phyloP scores from a whole-genome alignment of 768 basidiomycete genomes.

The Tricholomella constricta region DNA sequence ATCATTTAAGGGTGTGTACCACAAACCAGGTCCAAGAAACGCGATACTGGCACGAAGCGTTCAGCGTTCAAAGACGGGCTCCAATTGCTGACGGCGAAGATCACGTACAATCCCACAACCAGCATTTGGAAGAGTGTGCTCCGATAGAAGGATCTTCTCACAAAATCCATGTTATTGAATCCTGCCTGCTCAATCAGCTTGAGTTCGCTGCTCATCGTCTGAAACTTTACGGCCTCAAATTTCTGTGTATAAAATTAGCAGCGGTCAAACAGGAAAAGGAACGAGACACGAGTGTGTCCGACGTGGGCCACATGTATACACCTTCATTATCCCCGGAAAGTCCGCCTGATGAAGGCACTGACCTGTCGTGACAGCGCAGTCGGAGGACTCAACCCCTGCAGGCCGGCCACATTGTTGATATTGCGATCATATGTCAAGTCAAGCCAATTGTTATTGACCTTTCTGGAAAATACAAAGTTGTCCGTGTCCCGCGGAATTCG shows the following conservation, averaged over 20 bases:
- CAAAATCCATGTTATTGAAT: not conserved
- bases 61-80: not conserved
- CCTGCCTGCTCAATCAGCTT: not conserved
- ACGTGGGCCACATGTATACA: not conserved
- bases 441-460: not conserved
- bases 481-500: not conserved
- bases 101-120: conserved; percentile 13
- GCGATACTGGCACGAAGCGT: conserved; percentile 5
- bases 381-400: not conserved
- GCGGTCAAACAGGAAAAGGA: not conserved
- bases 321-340: conserved; percentile 2
- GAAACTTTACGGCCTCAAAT: not conserved
- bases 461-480: not conserved
- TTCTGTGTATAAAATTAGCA: not conserved
- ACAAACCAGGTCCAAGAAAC: conserved; percentile 12
- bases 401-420: not conserved
- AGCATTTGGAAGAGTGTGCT: conserved; percentile 16
- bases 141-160: conserved; percentile 12
- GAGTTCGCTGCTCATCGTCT: conserved; percentile 3
- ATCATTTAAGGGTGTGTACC: not conserved
- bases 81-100: not conserved
- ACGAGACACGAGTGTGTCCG: not conserved
- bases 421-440: not conserved
- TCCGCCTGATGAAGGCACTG: not conserved
- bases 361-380: conserved; percentile 1